phyloP scores from a whole-genome alignment of 129 eudicot species.

The Kitagawia praeruptora region DNA sequence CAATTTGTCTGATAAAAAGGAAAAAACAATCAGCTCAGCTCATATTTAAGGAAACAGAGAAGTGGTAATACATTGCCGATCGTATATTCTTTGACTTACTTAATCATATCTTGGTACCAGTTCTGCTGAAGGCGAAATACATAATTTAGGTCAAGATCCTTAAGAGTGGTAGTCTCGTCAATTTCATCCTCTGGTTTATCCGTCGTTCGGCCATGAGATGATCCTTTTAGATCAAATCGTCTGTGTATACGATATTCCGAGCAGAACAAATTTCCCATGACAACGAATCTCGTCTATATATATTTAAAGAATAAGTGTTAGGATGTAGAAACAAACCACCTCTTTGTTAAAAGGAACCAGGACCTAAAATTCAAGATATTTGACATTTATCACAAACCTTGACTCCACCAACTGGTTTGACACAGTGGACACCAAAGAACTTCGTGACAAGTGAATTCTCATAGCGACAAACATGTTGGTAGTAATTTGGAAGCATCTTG shows the following conservation, averaged over 20 bases:
- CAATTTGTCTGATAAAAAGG: constrained; percentile 56
- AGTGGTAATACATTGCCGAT: background rate
- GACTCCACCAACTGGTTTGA: constrained; percentile 89
- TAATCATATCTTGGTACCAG: constrained; percentile 82
- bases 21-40: constrained; percentile 3
- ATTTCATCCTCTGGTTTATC: constrained; percentile 85
- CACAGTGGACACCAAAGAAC: constrained; percentile 93
- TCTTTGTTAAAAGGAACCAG: background rate
- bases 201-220: constrained; percentile 81
- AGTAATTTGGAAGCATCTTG: constrained; percentile 90
- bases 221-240: constrained; percentile 93
- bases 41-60: background rate
- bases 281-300: constrained; percentile 76
- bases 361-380: background rate
- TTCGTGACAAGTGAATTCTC: constrained; percentile 88
- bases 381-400: constrained; percentile 42
- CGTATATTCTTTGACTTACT: constrained; percentile 39
- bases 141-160: constrained; percentile 90
- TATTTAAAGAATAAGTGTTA: background rate
- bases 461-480: constrained; percentile 74
- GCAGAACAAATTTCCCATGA: constrained; percentile 97
- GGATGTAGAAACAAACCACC: constrained; percentile 11
- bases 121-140: constrained; percentile 68
- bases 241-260: constrained; percentile 92
- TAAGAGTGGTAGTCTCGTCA: constrained; percentile 96